Evolutionary conservation across 2,329 filamentous ascomycete species (phyloP), one percentile per base, ranked within the genome.

Genomic region (Aspergillus tubingensis): DNA sequence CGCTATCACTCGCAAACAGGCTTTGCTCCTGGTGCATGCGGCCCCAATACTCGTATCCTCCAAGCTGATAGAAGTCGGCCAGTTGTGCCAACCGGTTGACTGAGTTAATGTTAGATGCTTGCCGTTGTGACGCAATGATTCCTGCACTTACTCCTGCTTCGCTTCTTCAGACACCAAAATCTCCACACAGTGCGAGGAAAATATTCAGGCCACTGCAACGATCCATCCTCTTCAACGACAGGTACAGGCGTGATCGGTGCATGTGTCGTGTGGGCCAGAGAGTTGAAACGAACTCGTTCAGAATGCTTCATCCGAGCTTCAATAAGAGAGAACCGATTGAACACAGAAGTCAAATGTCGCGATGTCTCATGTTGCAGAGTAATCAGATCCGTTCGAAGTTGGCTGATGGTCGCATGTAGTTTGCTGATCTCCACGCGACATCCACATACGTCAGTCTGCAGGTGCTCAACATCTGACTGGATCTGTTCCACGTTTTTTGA

Each of bases 131-230:
- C 21, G 25, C 17, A 47, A 23, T 15, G 57, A 17, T 36, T 36
- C 11, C 32, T 39, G 23, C 44, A 70, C 76, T 77, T 65, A 78
- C 76, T 63, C 65, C 75, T 65, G 63, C 72, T 77, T 64, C 71
- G 68, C 66, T 76, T 76, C 67, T 77, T 77, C 56, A 78, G 64
- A 60, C 74, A 76, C 76, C 76, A 78, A 59, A 78, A 78, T 47
- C 74, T 70, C 76, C 75, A 77, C 7, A 78, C 74, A 1, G 74
- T 76, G 30, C 68, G 63, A 19, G 76, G 76, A 47, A 78, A 77
- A 54, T 74, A 77, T 32, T 73, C 63, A 4, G 76, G 76, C 68
- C 70, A 77, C 47, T 67, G 66, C 17, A 77, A 60, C 6, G 72
- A 64, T 11, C 76, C 76, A 62, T 77, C 73, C 7, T 70, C 68